These are phyloP conservation scores for Hypoxylon cercidicola DNA, from an alignment of 495 filamentous ascomycete species.

Conservation along the genomic window DNA sequence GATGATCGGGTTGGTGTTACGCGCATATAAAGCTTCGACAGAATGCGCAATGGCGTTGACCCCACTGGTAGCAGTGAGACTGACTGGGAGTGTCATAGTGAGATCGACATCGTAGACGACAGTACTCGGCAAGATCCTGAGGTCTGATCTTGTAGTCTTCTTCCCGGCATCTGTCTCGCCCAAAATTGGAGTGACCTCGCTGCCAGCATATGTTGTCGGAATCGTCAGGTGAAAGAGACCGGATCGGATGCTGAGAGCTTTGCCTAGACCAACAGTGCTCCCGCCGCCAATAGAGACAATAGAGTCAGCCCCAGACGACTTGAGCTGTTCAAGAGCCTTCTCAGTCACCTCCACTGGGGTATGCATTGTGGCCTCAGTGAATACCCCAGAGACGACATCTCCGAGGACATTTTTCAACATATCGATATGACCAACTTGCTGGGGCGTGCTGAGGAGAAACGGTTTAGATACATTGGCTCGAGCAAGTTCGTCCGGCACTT, in stretches of 20 bases:
- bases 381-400: constrained; percentile 65
- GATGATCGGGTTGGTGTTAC: constrained; percentile 69
- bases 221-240: constrained; percentile 73
- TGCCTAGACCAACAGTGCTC: constrained; percentile 73
- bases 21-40: constrained; percentile 75
- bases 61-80: constrained; percentile 70
- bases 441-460: constrained; percentile 68
- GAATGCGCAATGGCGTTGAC: constrained; percentile 77
- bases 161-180: constrained; percentile 71
- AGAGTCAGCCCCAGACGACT: constrained; percentile 49
- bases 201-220: constrained; percentile 75
- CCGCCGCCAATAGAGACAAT: constrained; percentile 71
- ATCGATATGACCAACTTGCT: constrained; percentile 64
- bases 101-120: constrained; percentile 78
- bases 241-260: constrained; percentile 72
- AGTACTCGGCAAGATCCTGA: constrained; percentile 71
- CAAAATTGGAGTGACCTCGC: constrained; percentile 75
- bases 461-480: constrained; percentile 65
- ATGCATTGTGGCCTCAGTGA: constrained; percentile 74
- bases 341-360: constrained; percentile 72
- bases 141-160: constrained; percentile 73
- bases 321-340: constrained; percentile 64
- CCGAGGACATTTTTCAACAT: constrained; percentile 60
- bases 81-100: constrained; percentile 70
- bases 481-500: constrained; percentile 67